phyloP scores from a whole-genome alignment of 2,329 filamentous ascomycete genomes.

The Diaporthe vexans region DNA sequence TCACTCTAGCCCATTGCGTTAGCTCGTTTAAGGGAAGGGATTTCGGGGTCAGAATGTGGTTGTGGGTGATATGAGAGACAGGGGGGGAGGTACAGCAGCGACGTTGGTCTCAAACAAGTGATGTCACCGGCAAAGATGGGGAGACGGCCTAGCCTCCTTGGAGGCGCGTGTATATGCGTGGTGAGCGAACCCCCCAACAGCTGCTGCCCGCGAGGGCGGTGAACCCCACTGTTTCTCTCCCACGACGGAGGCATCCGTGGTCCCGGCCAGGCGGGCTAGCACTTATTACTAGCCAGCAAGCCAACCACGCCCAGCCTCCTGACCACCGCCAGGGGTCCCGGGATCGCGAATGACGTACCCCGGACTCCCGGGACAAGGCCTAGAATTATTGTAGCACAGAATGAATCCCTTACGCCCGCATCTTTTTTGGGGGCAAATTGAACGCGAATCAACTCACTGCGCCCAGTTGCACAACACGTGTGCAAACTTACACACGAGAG shows the following conservation, averaged over 20 bases:
- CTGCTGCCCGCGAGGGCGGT: background rate
- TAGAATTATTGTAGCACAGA: background rate
- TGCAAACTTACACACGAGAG: background rate
- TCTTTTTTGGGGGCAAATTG: background rate
- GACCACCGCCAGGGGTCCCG: conserved; percentile 22
- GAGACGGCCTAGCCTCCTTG: conserved; percentile 16
- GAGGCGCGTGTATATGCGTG: background rate
- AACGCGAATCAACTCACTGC: background rate
- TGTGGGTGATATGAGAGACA: background rate
- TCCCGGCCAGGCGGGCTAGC: background rate
- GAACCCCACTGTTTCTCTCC: conserved; percentile 27
- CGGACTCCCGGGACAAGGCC: background rate
- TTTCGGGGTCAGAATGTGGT: background rate
- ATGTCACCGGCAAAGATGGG: conserved; percentile 25
- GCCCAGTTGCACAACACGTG: background rate
- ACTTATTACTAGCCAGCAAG: background rate
- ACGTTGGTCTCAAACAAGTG: conserved; percentile 26
- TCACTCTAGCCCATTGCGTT: background rate
- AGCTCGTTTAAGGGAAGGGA: background rate
- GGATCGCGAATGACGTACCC: conserved; percentile 31
- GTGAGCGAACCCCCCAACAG: background rate
- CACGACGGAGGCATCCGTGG: background rate
- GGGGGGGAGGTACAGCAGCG: background rate
- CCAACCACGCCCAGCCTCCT: conserved; percentile 18
- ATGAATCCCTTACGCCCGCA: background rate